These are phyloP conservation scores for Pestalotiopsis sp. DNA, from an alignment of 2,329 filamentous ascomycete species.

Conservation along the genomic window DNA sequence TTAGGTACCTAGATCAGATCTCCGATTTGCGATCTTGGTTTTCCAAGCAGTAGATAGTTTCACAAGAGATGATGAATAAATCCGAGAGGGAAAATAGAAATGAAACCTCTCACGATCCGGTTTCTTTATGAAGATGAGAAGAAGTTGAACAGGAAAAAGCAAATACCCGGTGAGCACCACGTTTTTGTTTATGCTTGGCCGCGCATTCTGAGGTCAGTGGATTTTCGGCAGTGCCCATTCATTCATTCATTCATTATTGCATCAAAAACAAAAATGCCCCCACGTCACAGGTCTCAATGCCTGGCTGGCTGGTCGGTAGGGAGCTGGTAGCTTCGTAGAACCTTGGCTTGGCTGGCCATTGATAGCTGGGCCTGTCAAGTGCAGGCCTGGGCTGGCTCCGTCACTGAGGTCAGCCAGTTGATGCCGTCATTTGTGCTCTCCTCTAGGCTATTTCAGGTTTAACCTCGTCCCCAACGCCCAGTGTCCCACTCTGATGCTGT, in stretches of 20 bases:
- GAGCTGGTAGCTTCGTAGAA: too few relatives aligned
- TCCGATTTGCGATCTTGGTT: not conserved
- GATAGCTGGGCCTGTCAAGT: not conserved
- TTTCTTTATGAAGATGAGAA: not conserved
- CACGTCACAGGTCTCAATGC: not conserved
- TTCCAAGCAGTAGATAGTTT: not conserved
- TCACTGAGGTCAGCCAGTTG: not conserved
- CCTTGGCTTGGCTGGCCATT: not conserved
- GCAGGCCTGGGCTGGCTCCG: not conserved
- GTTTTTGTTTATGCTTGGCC: not conserved
- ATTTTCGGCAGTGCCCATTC: not conserved
- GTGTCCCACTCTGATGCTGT: not conserved
- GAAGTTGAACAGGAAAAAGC: not conserved
- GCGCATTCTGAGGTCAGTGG: not conserved
- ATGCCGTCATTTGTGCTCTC: constrained; percentile 13
- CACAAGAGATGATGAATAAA: not conserved
- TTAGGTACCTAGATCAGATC: not conserved
- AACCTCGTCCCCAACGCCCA: not conserved
- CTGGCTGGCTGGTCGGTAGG: not conserved
- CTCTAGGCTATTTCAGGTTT: not conserved
- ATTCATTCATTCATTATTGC: not conserved
- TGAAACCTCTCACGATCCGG: not conserved
- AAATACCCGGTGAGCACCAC: not conserved
- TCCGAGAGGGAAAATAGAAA: not conserved
- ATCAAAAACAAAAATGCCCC: not conserved